Evolutionary conservation across 2,329 filamentous ascomycete genomes (phyloP).

Genomic region (Verruconis gallopava): DNA sequence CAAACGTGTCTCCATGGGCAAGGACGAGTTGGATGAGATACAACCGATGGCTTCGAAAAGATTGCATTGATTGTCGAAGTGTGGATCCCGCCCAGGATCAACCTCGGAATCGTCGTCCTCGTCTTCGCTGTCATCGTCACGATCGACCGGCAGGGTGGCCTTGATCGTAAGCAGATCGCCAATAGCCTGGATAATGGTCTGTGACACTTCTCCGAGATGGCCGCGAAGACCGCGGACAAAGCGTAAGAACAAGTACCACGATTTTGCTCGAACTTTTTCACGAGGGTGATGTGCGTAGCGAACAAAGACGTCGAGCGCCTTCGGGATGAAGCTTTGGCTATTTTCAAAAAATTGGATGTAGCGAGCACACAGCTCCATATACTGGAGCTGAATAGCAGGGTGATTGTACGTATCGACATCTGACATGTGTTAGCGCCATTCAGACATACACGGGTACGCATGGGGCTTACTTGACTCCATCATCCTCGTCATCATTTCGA

Average conservation of each 20-base stretch:
- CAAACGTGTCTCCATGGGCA: slow-evolving; percentile 73
- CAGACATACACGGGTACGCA: not conserved
- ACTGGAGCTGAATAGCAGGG: slow-evolving; percentile 84
- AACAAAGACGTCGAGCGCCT: slow-evolving; percentile 83
- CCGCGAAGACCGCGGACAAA: slow-evolving; percentile 77
- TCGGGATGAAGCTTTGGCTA: slow-evolving; percentile 67
- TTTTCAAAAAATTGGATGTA: slow-evolving; percentile 89
- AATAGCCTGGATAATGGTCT: slow-evolving; percentile 83
- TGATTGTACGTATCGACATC: slow-evolving; percentile 77
- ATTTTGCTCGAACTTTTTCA: slow-evolving; percentile 73
- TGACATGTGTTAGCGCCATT: slow-evolving; percentile 21
- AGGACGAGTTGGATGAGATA: slow-evolving; percentile 69
- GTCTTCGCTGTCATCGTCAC: slow-evolving; percentile 78
- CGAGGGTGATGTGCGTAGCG: slow-evolving; percentile 79
- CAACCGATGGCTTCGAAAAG: slow-evolving; percentile 91
- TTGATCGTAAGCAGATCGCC: slow-evolving; percentile 80
- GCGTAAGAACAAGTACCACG: slow-evolving; percentile 94
- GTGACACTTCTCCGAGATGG: slow-evolving; percentile 77
- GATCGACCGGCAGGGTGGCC: slow-evolving; percentile 69
- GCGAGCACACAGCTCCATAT: slow-evolving; percentile 95
- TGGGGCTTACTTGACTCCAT: slow-evolving; percentile 63
- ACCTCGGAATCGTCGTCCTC: slow-evolving; percentile 42
- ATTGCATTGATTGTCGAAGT: slow-evolving; percentile 84
- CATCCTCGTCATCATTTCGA: slow-evolving; percentile 92
- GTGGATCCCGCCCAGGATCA: slow-evolving; percentile 48